Evolutionary conservation across 371 early-diverging fungal genomes (phyloP).

Genomic region (Apophysomyces ossiformis): DNA sequence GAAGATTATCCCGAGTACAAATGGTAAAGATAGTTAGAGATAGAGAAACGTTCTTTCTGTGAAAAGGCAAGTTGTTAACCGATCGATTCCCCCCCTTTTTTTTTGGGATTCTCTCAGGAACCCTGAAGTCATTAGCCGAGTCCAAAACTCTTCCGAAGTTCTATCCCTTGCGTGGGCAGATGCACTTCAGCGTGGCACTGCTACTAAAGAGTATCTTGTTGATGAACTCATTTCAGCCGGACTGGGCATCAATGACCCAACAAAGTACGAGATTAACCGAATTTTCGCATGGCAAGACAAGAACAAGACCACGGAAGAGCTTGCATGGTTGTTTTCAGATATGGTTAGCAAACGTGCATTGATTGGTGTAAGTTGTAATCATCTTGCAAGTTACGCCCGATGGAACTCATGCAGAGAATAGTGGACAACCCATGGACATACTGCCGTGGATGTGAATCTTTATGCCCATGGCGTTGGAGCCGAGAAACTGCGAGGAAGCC

Average conservation of each 20-base stretch:
- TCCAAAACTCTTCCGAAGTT: slow-evolving; percentile 60
- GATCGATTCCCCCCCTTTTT: not conserved
- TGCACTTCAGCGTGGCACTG: slow-evolving; percentile 3
- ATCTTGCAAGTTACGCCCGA: not conserved
- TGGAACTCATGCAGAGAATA: slow-evolving; percentile 6
- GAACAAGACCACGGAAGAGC: slow-evolving; percentile 24
- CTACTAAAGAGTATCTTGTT: slow-evolving; percentile 25
- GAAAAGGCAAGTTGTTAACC: not conserved
- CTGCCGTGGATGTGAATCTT: slow-evolving; percentile 62
- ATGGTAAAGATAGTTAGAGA: slow-evolving; percentile 45
- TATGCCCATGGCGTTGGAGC: slow-evolving; percentile 69
- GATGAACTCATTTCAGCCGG: slow-evolving; percentile 53
- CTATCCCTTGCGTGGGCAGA: slow-evolving; percentile 23
- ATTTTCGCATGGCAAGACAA: slow-evolving; percentile 38
- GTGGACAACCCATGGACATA: slow-evolving; percentile 67
- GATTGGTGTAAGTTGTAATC: slow-evolving; percentile 49
- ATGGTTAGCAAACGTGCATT: slow-evolving; percentile 63
- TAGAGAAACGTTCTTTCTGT: no score
- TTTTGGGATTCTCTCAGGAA: slow-evolving; percentile 20
- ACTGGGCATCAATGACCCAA: slow-evolving; percentile 63
- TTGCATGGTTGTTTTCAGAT: slow-evolving; percentile 44
- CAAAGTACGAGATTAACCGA: slow-evolving; percentile 56
- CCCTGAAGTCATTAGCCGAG: slow-evolving; percentile 64
- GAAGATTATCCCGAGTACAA: slow-evolving; percentile 69
- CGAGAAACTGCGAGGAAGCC: slow-evolving; percentile 66